Conservation (phyloP, 192 early-diverging fungal genomes). For the Cladochytrium replicatum region DNA sequence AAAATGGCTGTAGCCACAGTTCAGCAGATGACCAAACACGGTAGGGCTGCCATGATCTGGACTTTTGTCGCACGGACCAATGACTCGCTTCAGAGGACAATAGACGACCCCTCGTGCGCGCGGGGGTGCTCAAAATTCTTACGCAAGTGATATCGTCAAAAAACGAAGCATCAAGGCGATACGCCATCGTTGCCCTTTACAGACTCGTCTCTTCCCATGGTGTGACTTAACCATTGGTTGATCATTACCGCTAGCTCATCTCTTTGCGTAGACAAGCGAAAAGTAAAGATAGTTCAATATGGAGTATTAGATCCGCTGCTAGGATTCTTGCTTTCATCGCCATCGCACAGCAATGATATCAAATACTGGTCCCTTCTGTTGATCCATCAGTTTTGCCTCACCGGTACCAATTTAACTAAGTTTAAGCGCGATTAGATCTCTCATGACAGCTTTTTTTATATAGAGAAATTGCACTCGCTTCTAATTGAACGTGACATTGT, state of each 20-base stretch:
- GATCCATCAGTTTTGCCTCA: conserved; percentile 58
- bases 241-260: conserved; percentile 5
- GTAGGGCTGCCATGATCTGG: conserved; percentile 21
- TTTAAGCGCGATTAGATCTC: neutral
- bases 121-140: conserved; percentile 52
- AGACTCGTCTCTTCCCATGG: conserved; percentile 52
- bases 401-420: conserved; percentile 39
- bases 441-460: conserved; percentile 1
- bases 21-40: conserved; percentile 55
- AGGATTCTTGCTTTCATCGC: conserved; percentile 38
- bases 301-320: conserved; percentile 52
- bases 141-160: conserved; percentile 40
- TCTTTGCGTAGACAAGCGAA: conserved; percentile 41
- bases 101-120: conserved; percentile 36
- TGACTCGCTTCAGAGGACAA: conserved; percentile 42
- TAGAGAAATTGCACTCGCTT: conserved; percentile 44
- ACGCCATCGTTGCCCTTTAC: conserved; percentile 61
- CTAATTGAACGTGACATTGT: conserved; percentile 47
- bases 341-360: conserved; percentile 58
- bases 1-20: conserved; percentile 53
- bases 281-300: conserved; percentile 43
- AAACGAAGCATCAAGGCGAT: conserved; percentile 45
- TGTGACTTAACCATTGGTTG: conserved; percentile 15
- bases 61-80: conserved; percentile 1
- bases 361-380: conserved; percentile 73